phyloP scores from a whole-genome alignment of 1,139 yeast genomes.

The Pichia sp. region DNA sequence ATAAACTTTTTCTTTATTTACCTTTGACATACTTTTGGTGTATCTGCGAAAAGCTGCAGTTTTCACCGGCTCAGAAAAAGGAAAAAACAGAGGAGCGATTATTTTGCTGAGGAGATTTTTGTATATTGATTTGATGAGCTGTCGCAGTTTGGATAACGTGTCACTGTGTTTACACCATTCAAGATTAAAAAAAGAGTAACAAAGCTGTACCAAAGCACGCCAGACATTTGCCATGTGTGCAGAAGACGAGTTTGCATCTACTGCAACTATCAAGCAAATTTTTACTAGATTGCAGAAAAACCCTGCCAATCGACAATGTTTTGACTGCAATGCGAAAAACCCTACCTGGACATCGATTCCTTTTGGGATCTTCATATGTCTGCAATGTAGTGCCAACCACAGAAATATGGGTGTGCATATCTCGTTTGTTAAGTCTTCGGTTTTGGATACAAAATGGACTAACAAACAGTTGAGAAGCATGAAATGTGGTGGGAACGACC shows the following conservation, averaged over 20 bases:
- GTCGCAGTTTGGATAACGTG: not conserved
- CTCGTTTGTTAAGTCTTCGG: constrained; percentile 89
- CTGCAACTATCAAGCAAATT: constrained; percentile 57
- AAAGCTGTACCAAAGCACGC: too few species aligned
- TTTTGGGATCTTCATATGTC: constrained; percentile 87
- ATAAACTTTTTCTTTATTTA: too few species aligned
- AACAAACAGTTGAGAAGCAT: constrained; percentile 82
- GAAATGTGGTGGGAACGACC: constrained; percentile 88
- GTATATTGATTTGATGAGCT: not conserved
- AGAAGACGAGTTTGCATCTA: constrained; percentile 46
- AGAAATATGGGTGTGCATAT: constrained; percentile 95
- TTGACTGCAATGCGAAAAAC: constrained; percentile 89
- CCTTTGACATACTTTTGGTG: not conserved
- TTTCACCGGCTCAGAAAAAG: not conserved
- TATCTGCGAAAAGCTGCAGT: not conserved
- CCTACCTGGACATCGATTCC: constrained; percentile 99
- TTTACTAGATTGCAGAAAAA: constrained; percentile 57
- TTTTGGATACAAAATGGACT: constrained; percentile 86
- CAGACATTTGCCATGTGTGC: constrained; percentile 15
- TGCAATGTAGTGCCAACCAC: constrained; percentile 96
- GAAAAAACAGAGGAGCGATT: not conserved
- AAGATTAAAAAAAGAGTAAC: too few species aligned
- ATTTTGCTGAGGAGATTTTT: not conserved
- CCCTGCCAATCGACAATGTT: constrained; percentile 79
- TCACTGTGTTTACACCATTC: too few species aligned